A percentile compares a stretch with the other conserved stretches of the same genome.
These are phyloP conservation scores for Heterobasidion parviporum DNA, from an alignment of 1,284 basidiomycete genomes.

Conservation along the genomic window DNA sequence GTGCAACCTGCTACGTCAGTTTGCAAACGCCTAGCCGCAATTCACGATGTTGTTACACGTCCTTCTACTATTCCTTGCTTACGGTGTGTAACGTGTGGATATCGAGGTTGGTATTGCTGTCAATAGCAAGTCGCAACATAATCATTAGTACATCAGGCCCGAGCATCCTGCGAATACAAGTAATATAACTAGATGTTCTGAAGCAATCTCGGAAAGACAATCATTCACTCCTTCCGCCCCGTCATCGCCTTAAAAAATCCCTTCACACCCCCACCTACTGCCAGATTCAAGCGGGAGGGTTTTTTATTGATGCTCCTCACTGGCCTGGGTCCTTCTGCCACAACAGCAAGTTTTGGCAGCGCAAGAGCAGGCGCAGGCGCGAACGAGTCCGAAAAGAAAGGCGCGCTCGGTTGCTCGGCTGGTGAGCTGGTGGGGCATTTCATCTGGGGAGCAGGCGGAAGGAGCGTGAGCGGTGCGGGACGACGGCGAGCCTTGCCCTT, in stretches of 20 bases:
- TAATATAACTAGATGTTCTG: too few relatives aligned
- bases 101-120: too few relatives aligned
- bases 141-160: too few relatives aligned
- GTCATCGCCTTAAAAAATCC: constrained; percentile 1
- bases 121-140: too few relatives aligned
- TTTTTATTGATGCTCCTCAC: neutral
- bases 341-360: neutral
- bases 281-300: constrained; percentile 3
- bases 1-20: too few relatives aligned
- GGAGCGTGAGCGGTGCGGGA: constrained; percentile 36
- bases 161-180: too few relatives aligned
- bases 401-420: neutral
- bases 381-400: constrained; percentile 5
- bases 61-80: too few relatives aligned
- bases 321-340: neutral
- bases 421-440: constrained; percentile 1
- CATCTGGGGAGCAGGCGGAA: constrained; percentile 12
- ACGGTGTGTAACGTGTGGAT: too few relatives aligned
- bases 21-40: too few relatives aligned
- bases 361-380: constrained; percentile 1
- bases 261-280: neutral
- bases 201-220: neutral
- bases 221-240: neutral
- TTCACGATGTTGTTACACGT: too few relatives aligned
- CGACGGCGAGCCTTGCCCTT: constrained; percentile 29